These are phyloP conservation scores for Helianthus tuberosus DNA, from an alignment of 129 eudicot genomes.

Conservation along the genomic window DNA sequence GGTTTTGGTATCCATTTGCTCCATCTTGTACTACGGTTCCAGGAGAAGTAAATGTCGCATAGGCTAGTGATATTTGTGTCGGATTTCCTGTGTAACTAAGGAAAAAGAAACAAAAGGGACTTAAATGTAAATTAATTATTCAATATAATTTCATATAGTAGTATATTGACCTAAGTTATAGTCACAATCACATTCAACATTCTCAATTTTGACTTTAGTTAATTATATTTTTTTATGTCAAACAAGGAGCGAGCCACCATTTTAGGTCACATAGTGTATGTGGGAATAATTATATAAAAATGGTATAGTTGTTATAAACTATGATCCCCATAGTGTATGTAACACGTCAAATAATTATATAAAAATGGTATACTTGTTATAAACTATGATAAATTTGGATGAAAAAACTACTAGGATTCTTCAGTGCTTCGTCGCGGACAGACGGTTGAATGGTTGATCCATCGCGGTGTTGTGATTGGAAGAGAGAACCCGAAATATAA, in stretches of 20 bases:
- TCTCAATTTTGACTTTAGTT: not conserved
- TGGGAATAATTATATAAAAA: not conserved
- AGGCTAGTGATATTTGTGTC: slow-evolving; percentile 30
- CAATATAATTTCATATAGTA: not conserved
- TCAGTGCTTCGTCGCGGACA: too few relatives aligned
- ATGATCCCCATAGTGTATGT: not conserved
- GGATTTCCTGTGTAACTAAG: slow-evolving; percentile 40
- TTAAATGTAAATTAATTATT: not conserved
- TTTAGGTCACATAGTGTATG: not conserved
- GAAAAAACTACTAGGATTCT: too few relatives aligned
- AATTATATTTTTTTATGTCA: not conserved
- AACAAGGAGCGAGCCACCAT: not conserved
- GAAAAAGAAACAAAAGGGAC: not conserved
- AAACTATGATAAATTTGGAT: too few relatives aligned
- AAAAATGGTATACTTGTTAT: not conserved
- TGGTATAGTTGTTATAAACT: not conserved
- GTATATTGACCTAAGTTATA: not conserved
- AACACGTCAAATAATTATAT: not conserved
- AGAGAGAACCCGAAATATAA: too few relatives aligned
- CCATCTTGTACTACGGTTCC: slow-evolving; percentile 42
- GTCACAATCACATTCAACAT: slow-evolving; percentile 4
- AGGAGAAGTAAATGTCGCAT: slow-evolving; percentile 38
- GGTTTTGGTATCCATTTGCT: slow-evolving; percentile 43
- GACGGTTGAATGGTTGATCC: too few relatives aligned
- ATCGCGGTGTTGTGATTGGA: too few relatives aligned